Percentiles rank a stretch among this genome's conserved stretches.
Evolutionary conservation across 345 rosid species (phyloP).

Genomic region (Durio zibethinus): DNA sequence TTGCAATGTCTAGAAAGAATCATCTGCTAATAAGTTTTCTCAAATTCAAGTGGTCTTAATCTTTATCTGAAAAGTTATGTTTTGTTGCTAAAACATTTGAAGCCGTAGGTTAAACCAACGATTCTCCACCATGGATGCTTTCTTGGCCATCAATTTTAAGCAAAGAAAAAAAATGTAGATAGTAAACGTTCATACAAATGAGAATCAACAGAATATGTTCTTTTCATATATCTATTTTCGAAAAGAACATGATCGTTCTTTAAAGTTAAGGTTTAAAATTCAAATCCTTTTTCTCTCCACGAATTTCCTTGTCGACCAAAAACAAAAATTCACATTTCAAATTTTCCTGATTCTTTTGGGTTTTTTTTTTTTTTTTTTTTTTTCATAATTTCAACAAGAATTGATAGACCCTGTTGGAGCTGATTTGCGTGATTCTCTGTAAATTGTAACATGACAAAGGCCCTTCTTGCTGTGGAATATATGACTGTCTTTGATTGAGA

Average conservation of each 20-base stretch:
- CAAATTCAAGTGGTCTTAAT: background rate
- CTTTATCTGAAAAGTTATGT: background rate
- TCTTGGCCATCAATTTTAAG: background rate
- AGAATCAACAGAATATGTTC: background rate
- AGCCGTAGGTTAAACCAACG: background rate
- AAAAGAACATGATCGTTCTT: too few relatives aligned
- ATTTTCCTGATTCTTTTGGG: too few relatives aligned
- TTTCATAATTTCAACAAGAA: background rate
- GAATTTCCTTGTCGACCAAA: too few relatives aligned
- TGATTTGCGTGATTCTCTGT: background rate
- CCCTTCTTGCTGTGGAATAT: background rate
- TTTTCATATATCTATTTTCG: too few relatives aligned
- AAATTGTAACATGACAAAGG: background rate
- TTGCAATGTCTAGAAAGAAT: too few relatives aligned
- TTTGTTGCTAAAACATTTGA: background rate
- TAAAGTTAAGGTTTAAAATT: too few relatives aligned
- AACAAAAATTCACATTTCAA: too few relatives aligned
- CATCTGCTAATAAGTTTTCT: too few relatives aligned
- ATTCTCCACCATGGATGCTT: background rate
- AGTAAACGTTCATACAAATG: background rate
- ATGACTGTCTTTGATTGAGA: background rate
- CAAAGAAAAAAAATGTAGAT: background rate
- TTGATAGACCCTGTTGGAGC: background rate
- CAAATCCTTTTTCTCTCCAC: too few relatives aligned
- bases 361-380: too few relatives aligned